These are phyloP conservation scores for Ilyonectria destructans DNA, from an alignment of 2,329 filamentous ascomycete genomes.

Conservation along the genomic window DNA sequence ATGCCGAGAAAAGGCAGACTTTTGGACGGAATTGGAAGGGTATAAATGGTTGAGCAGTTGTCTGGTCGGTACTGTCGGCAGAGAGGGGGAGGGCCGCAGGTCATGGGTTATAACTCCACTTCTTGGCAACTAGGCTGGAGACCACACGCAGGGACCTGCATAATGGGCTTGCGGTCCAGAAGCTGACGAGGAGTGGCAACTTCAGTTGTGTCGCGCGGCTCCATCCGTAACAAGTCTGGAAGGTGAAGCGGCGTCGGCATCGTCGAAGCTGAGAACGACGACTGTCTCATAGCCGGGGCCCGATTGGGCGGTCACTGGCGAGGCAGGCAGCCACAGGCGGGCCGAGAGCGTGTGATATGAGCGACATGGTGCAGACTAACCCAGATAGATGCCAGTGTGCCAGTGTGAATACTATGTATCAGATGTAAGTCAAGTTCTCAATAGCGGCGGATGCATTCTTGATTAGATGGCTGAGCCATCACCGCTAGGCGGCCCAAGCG, in stretches of 20 bases:
- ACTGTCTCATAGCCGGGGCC: background rate
- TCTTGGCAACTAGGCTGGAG: background rate
- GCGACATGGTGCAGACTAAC: background rate
- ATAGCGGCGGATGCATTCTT: slow-evolving; percentile 15
- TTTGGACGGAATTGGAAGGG: slow-evolving; percentile 3
- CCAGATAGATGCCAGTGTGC: background rate
- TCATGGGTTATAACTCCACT: slow-evolving; percentile 18
- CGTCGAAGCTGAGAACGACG: slow-evolving; percentile 1
- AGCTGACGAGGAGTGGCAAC: background rate
- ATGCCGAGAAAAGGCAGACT: background rate
- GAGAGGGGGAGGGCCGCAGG: slow-evolving; percentile 6
- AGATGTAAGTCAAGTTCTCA: background rate
- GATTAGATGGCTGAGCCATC: slow-evolving; percentile 5
- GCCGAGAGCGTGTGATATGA: slow-evolving; percentile 1
- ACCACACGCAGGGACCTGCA: background rate
- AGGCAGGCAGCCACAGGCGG: slow-evolving; percentile 20
- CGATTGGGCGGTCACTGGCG: background rate
- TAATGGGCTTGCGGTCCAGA: background rate
- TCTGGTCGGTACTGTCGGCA: background rate
- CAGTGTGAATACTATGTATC: no score
- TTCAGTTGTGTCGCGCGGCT: background rate
- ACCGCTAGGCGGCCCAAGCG: slow-evolving; percentile 9
- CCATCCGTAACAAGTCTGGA: background rate
- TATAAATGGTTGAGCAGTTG: background rate
- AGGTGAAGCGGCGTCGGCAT: background rate